Base-by-base conservation (phyloP, 2,329 filamentous ascomycete species). In the Cladosporium sp. region DNA sequence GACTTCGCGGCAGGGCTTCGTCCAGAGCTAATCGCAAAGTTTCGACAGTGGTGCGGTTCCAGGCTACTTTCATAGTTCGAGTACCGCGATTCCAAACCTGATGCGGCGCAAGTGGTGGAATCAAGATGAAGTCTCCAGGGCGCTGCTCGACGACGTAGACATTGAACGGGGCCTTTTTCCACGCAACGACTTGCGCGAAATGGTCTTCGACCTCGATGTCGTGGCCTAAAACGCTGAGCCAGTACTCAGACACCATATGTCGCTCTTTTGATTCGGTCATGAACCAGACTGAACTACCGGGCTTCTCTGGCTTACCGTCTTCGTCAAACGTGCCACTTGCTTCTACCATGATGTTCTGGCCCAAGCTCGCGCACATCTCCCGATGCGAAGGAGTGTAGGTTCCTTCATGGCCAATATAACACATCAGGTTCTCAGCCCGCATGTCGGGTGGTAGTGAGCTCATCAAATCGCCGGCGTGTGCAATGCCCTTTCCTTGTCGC, bases 51-150 rank as follows among this genome's bases (percentile, higher is more conserved):
- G 89, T 96, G 20, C 93, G 82, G 67, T 99, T 99, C 93, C 93
- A 99, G 0, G 93, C 93, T 7, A 95, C 90, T 67, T 99, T 99
- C 80, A 97, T 89, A 0, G 93, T 99, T 39, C 91, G 80, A 2
- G 92, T 96, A 17, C 93, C 93, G 43, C 92, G 83, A 64, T 99
- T 99, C 93, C 93, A 99, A 8, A 99, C 93, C 66, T 99, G 93
- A 68, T 99, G 93, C 0, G 92, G 90, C 3, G 93, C 93, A 15
- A 97, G 73, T 4, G 93, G 91, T 13, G 93, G 93, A 20, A 99
- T 86, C 1, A 99, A 77, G 53, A 99, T 93, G 58, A 97, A 90
- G 64, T 99, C 93, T 4, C 93, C 93, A 6, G 84, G 82, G 52
- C 79, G 86, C 68, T 99, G 93, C 64, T 97, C 90, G 11, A 96